phyloP scores from a whole-genome alignment of 2,329 filamentous ascomycete species.

The Pleurostoma richardsiae region DNA sequence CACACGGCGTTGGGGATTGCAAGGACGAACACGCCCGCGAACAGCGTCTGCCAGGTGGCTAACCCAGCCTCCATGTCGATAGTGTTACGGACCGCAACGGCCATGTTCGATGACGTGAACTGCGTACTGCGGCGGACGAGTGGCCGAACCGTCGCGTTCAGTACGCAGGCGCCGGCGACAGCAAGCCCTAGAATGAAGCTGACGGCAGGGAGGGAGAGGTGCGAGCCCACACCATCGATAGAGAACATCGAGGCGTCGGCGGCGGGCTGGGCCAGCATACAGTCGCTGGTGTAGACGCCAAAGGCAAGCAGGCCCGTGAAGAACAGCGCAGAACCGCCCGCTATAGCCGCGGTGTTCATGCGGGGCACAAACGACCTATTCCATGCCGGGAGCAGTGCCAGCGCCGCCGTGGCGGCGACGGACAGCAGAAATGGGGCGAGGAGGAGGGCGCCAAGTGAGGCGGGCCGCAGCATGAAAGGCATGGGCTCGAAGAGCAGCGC shows the following conservation, averaged over 20 bases:
- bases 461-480: conserved; percentile 34
- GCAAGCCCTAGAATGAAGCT: conserved; percentile 42
- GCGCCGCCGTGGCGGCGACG: conserved; percentile 21
- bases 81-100: conserved; percentile 37
- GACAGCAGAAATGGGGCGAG: conserved; percentile 37
- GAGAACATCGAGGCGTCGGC: conserved; percentile 1
- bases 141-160: conserved; percentile 35
- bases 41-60: conserved; percentile 31
- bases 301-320: conserved; percentile 38
- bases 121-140: conserved; percentile 41
- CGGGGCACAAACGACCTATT: conserved; percentile 7
- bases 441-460: conserved; percentile 38
- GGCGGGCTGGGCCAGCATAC: conserved; percentile 21
- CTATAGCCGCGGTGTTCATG: conserved; percentile 26
- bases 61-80: conserved; percentile 43
- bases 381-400: conserved; percentile 21
- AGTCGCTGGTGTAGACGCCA: conserved; percentile 33
- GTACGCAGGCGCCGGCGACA: conserved; percentile 32
- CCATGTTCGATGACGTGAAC: conserved; percentile 42
- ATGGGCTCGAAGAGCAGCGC: conserved; percentile 39
- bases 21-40: conserved; percentile 37
- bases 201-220: conserved; percentile 31
- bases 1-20: conserved; percentile 31
- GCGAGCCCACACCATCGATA: background rate
- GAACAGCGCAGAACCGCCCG: conserved; percentile 29